Conservation (phyloP, 179 eudicot species). For the Beta macrorhiza region DNA sequence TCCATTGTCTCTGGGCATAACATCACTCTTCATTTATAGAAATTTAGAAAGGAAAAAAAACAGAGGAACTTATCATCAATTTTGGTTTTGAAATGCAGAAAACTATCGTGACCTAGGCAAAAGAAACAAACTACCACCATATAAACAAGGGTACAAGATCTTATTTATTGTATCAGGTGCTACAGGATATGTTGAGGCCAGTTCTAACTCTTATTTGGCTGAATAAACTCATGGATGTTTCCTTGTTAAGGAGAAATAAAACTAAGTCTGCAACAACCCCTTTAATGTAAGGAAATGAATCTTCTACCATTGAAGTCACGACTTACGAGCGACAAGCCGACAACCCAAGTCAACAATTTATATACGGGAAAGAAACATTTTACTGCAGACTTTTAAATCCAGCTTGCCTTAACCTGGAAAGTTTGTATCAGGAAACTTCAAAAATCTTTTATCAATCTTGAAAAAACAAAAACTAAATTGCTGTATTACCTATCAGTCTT, state of each 20-base stretch:
- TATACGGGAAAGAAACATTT: not conserved
- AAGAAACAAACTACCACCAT: not conserved
- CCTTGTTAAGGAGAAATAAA: not conserved
- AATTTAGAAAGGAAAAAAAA: too few species aligned
- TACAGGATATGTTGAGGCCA: not conserved
- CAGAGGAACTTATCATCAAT: not conserved
- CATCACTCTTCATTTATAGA: not conserved
- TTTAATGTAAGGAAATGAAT: not conserved
- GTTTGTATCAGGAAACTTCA: not conserved
- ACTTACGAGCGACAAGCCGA: not conserved
- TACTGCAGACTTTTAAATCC: not conserved
- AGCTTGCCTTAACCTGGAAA: not conserved
- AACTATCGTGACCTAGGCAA: not conserved
- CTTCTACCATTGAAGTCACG: not conserved
- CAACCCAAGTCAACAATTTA: not conserved
- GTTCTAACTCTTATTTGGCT: too few species aligned
- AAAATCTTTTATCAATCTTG: not conserved
- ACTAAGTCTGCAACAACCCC: not conserved
- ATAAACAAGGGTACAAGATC: not conserved
- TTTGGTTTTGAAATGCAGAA: not conserved
- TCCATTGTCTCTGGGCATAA: not conserved
- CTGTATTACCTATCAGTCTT: conserved; percentile 70
- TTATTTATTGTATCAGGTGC: not conserved
- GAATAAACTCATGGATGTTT: too few species aligned
- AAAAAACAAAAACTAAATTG: not conserved